Conservation (phyloP, 257 asterid genomes). For the Jacaranda copaia region DNA sequence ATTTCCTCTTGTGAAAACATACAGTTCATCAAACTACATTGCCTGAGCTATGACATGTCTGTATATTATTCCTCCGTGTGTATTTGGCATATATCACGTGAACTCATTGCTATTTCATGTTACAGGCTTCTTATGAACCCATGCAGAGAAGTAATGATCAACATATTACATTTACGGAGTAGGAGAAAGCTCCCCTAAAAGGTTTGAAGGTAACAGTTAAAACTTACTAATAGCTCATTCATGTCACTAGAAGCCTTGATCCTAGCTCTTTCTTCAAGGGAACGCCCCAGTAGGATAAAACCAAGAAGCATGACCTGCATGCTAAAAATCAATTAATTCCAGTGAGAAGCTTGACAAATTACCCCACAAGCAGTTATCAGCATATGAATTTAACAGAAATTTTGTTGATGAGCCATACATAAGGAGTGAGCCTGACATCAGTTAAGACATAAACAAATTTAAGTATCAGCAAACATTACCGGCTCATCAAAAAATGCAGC, state of each 20-base stretch:
- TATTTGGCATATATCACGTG: constrained; percentile 20
- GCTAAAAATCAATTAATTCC: constrained; percentile 61
- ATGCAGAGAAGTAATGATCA: constrained; percentile 16
- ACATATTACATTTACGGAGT: constrained; percentile 17
- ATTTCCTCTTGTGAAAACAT: neutral
- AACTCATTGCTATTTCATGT: constrained; percentile 16
- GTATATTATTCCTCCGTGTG: neutral
- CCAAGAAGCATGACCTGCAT: constrained; percentile 99
- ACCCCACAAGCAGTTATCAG: constrained; percentile 24
- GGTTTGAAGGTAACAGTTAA: constrained; percentile 13
- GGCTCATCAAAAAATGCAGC: constrained; percentile 97
- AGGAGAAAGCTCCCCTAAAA: constrained; percentile 30
- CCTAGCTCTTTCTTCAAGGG: constrained; percentile 97
- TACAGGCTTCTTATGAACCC: constrained; percentile 20
- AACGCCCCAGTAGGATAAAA: constrained; percentile 91
- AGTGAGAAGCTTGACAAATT: constrained; percentile 53
- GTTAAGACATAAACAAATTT: constrained; percentile 25
- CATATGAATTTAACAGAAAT: constrained; percentile 7
- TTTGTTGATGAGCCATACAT: constrained; percentile 21
- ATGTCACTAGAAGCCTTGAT: constrained; percentile 95
- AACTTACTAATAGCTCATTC: constrained; percentile 92
- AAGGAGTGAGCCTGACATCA: constrained; percentile 8
- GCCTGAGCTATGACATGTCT: constrained; percentile 11
- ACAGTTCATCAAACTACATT: neutral
- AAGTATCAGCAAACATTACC: constrained; percentile 58